Conservation (phyloP, 768 basidiomycete species). For the Lactarius pseudohatsudake region DNA sequence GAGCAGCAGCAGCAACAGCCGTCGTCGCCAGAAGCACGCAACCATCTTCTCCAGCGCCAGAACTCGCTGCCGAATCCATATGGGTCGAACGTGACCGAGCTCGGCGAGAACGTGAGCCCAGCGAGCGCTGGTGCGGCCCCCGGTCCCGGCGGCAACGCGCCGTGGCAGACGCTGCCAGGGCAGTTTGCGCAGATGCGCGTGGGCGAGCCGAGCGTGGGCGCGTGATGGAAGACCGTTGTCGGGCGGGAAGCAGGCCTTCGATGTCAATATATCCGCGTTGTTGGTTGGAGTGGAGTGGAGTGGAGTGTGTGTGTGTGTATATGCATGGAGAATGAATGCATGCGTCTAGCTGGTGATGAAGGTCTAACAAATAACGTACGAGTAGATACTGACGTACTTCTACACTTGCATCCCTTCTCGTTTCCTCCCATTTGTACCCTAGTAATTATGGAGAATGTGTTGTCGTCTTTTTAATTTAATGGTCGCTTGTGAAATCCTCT, state of each 20-base stretch:
- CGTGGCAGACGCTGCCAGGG: slow-evolving; percentile 20
- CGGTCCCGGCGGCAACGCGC: background rate
- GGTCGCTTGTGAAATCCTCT: background rate
- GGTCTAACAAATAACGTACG: too few relatives aligned
- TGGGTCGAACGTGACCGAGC: background rate
- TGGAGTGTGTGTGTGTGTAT: background rate
- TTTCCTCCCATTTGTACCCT: background rate
- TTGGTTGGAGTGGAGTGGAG: background rate
- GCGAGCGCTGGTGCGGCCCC: slow-evolving; percentile 7
- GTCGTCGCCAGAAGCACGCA: background rate
- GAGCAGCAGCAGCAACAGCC: slow-evolving; percentile 7
- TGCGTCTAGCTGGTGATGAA: background rate
- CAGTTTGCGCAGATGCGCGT: slow-evolving; percentile 30
- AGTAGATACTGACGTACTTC: background rate
- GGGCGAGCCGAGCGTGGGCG: slow-evolving; percentile 26
- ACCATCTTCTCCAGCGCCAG: slow-evolving; percentile 4
- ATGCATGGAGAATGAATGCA: too few relatives aligned
- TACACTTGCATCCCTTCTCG: background rate
- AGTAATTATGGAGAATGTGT: background rate
- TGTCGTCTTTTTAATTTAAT: background rate
- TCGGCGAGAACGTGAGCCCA: background rate
- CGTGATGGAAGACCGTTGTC: background rate
- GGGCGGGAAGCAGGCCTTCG: background rate
- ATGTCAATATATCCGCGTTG: slow-evolving; percentile 1
- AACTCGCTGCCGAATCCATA: slow-evolving; percentile 27